Percentiles rank a stretch among this genome's conserved stretches.
phyloP scores from a whole-genome alignment of 352 stramenopile genomes.

The Globisporangium splendens region DNA sequence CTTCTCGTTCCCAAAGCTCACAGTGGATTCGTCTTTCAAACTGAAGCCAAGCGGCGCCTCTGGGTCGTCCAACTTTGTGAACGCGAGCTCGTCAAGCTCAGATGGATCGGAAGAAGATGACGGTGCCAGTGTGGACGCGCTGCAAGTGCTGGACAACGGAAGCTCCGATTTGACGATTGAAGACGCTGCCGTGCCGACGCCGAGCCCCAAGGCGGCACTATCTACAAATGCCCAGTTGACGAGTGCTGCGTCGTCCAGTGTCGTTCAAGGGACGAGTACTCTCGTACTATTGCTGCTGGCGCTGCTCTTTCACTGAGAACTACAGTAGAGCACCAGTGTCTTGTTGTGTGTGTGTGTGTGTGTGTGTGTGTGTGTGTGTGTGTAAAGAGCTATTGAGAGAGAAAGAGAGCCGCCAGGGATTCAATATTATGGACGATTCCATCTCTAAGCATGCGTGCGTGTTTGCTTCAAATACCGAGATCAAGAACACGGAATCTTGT shows the following conservation, averaged over 20 bases:
- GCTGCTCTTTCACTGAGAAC: too few species aligned
- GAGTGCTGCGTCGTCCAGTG: neutral
- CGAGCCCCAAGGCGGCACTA: neutral
- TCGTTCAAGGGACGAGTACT: too few species aligned
- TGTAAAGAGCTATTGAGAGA: too few species aligned
- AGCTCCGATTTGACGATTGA: conserved; percentile 4
- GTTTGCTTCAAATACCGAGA: too few species aligned
- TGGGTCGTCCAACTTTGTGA: conserved; percentile 7
- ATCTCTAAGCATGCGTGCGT: too few species aligned
- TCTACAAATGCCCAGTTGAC: conserved; percentile 1
- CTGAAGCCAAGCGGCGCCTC: conserved; percentile 7
- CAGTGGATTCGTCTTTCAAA: conserved; percentile 22
- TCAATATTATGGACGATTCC: too few species aligned
- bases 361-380: too few species aligned
- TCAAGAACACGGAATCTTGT: too few species aligned
- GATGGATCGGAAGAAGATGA: conserved; percentile 2
- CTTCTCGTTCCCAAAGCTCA: conserved; percentile 48
- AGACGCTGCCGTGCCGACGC: neutral
- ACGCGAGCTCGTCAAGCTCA: conserved; percentile 3
- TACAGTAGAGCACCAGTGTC: too few species aligned
- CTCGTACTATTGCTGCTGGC: neutral
- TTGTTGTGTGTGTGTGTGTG: too few species aligned
- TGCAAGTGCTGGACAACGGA: conserved; percentile 1
- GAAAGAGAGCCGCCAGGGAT: too few species aligned
- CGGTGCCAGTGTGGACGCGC: neutral